phyloP scores from a whole-genome alignment of 208 protist genomes.

The Trypanosoma avium region DNA sequence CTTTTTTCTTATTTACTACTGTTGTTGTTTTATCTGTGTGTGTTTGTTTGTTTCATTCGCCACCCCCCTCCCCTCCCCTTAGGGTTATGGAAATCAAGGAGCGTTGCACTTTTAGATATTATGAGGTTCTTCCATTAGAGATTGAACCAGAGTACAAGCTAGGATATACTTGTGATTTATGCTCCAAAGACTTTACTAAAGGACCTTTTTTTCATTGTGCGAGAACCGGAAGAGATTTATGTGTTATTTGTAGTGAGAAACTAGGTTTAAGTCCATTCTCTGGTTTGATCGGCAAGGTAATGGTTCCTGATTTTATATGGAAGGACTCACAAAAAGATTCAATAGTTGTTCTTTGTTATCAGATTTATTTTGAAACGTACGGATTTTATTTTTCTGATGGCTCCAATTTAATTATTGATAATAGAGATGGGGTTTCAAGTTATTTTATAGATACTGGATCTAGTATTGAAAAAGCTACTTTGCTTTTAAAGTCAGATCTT shows the following conservation, averaged over 20 bases:
- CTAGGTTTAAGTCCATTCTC: conserved; percentile 16
- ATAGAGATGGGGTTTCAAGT: conserved; percentile 5
- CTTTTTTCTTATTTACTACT: too few species aligned
- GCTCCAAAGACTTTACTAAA: conserved; percentile 30
- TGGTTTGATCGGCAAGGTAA: conserved; percentile 26
- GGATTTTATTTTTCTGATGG: conserved; percentile 78
- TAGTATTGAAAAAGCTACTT: conserved; percentile 5
- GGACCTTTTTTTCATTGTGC: conserved; percentile 36
- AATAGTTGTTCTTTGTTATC: conserved; percentile 77
- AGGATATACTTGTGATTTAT: conserved; percentile 42
- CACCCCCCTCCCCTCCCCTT: too few species aligned
- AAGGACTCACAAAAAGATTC: conserved; percentile 12
- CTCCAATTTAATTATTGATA: conserved; percentile 17
- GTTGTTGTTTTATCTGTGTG: too few species aligned
- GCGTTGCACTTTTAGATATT: conserved; percentile 29
- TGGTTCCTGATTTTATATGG: conserved; percentile 26
- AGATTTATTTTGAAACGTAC: conserved; percentile 96
- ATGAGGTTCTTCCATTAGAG: conserved; percentile 31
- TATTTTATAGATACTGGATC: conserved; percentile 8
- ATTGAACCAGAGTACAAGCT: conserved; percentile 32
- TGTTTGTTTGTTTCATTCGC: too few species aligned
- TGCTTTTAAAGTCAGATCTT: conserved; percentile 2
- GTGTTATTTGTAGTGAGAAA: conserved; percentile 26
- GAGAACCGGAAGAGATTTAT: conserved; percentile 34
- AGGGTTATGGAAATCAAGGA: not conserved